Base-by-base conservation (phyloP, 768 basidiomycete genomes). In the Boletellus emodensis region DNA sequence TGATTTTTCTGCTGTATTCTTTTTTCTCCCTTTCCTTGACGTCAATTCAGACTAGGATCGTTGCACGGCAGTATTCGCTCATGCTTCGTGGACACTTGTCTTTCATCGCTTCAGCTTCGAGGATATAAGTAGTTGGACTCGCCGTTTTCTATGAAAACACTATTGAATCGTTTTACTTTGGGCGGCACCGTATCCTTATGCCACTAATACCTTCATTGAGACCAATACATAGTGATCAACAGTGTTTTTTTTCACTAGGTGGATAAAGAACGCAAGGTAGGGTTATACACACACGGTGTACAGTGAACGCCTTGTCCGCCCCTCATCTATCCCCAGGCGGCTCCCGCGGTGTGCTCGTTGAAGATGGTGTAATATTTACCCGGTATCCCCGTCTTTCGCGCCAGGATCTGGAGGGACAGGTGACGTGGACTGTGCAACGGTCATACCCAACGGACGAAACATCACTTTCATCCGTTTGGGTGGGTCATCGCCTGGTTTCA, bases 381-480 rank as follows among this genome's bases (percentile, higher is more conserved):
- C 87, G 38, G 79, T 85, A 64, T 89, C 87, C 47, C 83, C 85
- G 58, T 88, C 85, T 69, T 88, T 88, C 51, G 77, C 74, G 61
- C 80, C 76, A 53, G 76, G 67, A 76, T 82, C 78, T 82, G 87
- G 80, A 63, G 81, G 74, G 46, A 72, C 62, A 12, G 74, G 68
- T 6, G 69, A 65, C 11, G 72, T 55, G 22, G 76, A 61, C 44
- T 73, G 66, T 40, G 71, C 52, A 28, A 61, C 48, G 24, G 62
- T 53, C 18, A 44, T 44, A 44, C 55, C 56, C 49, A 65, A 54
- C 46, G 71, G 56, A 37, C 83, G 81, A 52, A 90, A 75, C 68
- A 81, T 85, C 52, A 91, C 72, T 70, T 87, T 89, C 61, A 91
- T 78, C 65, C 87, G 88, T 69, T 84, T 87, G 46, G 73, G 74